Base-by-base conservation (phyloP, 768 basidiomycete genomes). In the Tricholoma terreum region DNA sequence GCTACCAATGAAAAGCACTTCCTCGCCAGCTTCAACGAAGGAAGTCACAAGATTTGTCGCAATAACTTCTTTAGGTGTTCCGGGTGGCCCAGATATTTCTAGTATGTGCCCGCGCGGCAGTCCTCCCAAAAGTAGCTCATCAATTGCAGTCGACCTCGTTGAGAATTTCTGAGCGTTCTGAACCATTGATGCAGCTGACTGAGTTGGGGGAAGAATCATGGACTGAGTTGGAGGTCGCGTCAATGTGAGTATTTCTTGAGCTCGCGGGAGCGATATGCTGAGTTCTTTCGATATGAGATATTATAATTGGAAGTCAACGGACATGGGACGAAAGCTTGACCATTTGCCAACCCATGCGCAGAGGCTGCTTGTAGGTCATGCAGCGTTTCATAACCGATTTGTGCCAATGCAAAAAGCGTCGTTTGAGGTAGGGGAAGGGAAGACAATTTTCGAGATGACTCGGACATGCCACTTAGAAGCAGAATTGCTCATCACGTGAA, bases 41-140 rank as follows among this genome's bases (percentile, higher is more conserved):
- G 71, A 75, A 33, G 71, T 67, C 12, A 79, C 76, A 45, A 89
- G 77, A 51, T 78, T 75, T 12, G 79, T 69, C 8, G 81, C 80
- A 7, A 90, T 60, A 11, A 63, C 65, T 57, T 86, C 86, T 61
- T 89, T 91, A 9, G 82, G 80, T 36, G 81, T 79, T 49, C 90
- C 90, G 0, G 90, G 89, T 45, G 88, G 86, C 0, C 90, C 89
- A 30, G 87, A 87, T 62, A 92, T 73, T 71, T 92, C 90, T 17
- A 91, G 75, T 59, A 89, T 76, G 60, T 80, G 76, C 7, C 87
- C 86, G 56, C 76, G 77, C 54, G 73, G 70, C 45, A 92, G 69
- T 14, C 90, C 90, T 45, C 87, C 87, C 31, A 75, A 79, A 5
- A 92, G 76, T 2, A 90, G 67, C 15, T 71, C 72, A 61, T 91